Base-by-base conservation (phyloP, 768 basidiomycete genomes). In the Mycena polygramma region DNA sequence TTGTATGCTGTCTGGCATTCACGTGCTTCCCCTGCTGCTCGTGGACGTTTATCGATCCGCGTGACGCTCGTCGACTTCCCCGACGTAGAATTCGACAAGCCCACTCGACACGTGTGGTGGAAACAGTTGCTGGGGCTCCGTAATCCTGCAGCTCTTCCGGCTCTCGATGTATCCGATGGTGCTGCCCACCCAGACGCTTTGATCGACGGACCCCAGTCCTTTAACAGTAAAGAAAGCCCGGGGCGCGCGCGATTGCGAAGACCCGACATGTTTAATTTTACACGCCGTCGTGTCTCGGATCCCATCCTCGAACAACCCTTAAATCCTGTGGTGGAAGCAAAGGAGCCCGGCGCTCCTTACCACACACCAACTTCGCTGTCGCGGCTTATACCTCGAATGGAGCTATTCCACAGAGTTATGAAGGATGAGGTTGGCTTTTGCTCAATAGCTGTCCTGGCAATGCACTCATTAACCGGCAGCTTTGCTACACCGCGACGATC, bases 1-100 rank as follows among this genome's bases (percentile, higher is more conserved):
- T 48, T 87, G 13, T 87, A 84, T 75, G 88, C 89, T 4, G 85
- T 87, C 41, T 88, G 86, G 83, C 86, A 83, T 73, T 85, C 88
- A 24, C 84, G 84, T 20, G 80, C 82, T 22, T 86, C 86, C 5
- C 83, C 86, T 20, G 83, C 83, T 20, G 85, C 85, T 26, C 85
- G 86, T 30, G 89, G 90, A 15, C 83, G 90, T 19, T 82, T 91
- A 35, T 90, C 90, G 1, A 75, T 91, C 36, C 80, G 79, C 7
- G 79, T 87, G 35, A 85, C 86, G 2, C 79, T 84, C 73, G 84
- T 85, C 48, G 85, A 86, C 49, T 73, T 81, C 36, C 76, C 79
- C 9, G 75, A 80, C 36, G 77, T 81, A 65, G 70, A 80, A 67
- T 77, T 75, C 69, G 72, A 73, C 65, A 75, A 77, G 43, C 73